Percentiles rank a stretch among this genome's conserved stretches.
Conservation (phyloP, 305 asterid species). For the Fraxinus ornus region DNA sequence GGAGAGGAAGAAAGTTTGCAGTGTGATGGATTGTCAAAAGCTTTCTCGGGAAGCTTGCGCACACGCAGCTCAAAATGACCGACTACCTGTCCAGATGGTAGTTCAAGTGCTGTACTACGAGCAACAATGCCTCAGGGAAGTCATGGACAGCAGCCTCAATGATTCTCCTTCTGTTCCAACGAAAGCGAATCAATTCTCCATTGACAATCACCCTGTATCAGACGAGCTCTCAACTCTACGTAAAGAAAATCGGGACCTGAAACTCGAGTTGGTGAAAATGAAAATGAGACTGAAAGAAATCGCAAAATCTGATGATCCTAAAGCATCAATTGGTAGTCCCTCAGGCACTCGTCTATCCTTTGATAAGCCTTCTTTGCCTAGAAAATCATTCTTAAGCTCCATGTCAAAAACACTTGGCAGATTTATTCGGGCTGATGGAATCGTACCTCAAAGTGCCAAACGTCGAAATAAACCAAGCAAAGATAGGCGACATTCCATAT, state of each 20-base stretch:
- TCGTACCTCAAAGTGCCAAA: constrained; percentile 33
- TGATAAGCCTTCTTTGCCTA: constrained; percentile 63
- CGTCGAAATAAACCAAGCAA: constrained; percentile 46
- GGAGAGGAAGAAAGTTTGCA: constrained; percentile 82
- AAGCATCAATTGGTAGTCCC: constrained; percentile 36
- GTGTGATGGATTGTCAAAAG: constrained; percentile 87
- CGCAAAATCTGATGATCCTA: constrained; percentile 36
- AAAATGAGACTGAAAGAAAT: constrained; percentile 57
- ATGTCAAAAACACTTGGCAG: constrained; percentile 58
- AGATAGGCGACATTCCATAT: constrained; percentile 73
- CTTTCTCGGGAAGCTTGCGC: constrained; percentile 88
- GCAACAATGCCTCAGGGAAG: constrained; percentile 78
- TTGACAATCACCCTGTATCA: constrained; percentile 25
- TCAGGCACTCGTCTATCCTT: constrained; percentile 28
- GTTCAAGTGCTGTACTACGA: constrained; percentile 90
- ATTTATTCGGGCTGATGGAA: constrained; percentile 55
- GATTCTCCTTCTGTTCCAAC: constrained; percentile 37
- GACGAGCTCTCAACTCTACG: constrained; percentile 50
- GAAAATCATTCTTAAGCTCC: constrained; percentile 64
- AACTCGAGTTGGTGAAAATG: constrained; percentile 62
- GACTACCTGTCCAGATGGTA: constrained; percentile 82
- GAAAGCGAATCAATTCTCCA: constrained; percentile 28
- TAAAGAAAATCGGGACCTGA: constrained; percentile 72
- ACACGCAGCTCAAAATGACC: constrained; percentile 86
- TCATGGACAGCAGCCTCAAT: constrained; percentile 42